Evolutionary conservation across 202 grass and related monocot species (phyloP).

Genomic region (Digitaria exilis): DNA sequence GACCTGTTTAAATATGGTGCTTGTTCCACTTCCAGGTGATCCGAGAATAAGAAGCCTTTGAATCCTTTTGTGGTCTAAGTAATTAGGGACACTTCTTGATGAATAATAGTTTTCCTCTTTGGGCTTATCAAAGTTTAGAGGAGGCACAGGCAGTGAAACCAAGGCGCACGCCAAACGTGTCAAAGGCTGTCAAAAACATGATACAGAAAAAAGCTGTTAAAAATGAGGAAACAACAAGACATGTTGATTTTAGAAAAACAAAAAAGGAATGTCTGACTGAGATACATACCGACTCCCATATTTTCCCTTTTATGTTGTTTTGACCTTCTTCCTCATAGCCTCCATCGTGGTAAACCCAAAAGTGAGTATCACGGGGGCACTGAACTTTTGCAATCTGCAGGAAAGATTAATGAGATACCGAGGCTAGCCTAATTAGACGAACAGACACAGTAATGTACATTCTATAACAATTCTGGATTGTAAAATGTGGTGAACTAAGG

Average conservation of each 20-base stretch:
- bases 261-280: conserved; percentile 23
- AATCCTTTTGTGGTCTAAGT: conserved; percentile 80
- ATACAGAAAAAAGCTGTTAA: conserved; percentile 13
- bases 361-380: conserved; percentile 93
- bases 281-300: conserved; percentile 90
- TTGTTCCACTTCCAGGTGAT: conserved; percentile 77
- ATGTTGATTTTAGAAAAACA: not conserved
- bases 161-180: conserved; percentile 73
- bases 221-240: not conserved
- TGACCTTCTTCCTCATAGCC: conserved; percentile 99
- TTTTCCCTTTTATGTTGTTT: conserved; percentile 97
- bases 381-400: conserved; percentile 84
- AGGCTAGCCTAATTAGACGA: not conserved
- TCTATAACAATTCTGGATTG: not conserved
- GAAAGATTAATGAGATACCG: conserved; percentile 20
- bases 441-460: not conserved
- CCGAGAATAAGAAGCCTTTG: conserved; percentile 95
- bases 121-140: conserved; percentile 39
- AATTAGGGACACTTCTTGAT: conserved; percentile 65
- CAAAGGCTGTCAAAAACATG: conserved; percentile 51
- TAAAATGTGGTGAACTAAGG: not conserved
- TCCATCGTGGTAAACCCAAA: conserved; percentile 97
- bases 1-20: conserved; percentile 98
- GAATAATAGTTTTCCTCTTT: conserved; percentile 71
- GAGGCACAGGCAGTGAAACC: conserved; percentile 85